A percentile compares a stretch with the other conserved stretches of the same genome.
Evolutionary conservation across 129 eudicot species (phyloP).

Genomic region (Artemisia argyi): DNA sequence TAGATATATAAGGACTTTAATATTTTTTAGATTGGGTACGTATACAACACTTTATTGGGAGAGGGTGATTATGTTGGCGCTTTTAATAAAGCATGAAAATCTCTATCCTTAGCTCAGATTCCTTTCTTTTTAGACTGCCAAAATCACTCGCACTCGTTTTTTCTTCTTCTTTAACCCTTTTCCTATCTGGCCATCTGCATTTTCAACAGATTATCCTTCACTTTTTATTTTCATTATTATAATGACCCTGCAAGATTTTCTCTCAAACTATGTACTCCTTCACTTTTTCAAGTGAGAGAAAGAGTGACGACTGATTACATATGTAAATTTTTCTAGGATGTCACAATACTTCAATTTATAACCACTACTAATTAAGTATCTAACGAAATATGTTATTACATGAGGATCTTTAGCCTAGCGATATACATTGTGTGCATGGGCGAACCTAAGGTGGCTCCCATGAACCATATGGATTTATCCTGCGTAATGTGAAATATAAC

Average conservation of each 20-base stretch:
- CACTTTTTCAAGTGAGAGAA: slow-evolving; percentile 6
- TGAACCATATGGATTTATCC: too few relatives aligned
- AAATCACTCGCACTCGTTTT: slow-evolving; percentile 24
- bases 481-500: too few relatives aligned
- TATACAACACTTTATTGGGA: slow-evolving; percentile 32
- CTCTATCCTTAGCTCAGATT: slow-evolving; percentile 19
- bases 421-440: too few relatives aligned
- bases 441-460: too few relatives aligned
- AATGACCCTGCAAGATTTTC: slow-evolving; percentile 11
- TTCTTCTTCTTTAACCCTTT: slow-evolving; percentile 27
- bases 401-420: too few relatives aligned
- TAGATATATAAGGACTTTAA: slow-evolving; percentile 16
- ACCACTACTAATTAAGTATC: too few relatives aligned
- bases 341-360: too few relatives aligned
- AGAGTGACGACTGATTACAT: neutral
- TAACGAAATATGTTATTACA: too few relatives aligned
- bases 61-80: slow-evolving; percentile 29
- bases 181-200: slow-evolving; percentile 1
- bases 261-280: slow-evolving; percentile 10
- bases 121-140: slow-evolving; percentile 34
- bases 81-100: slow-evolving; percentile 27
- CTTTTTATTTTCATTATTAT: slow-evolving; percentile 8
- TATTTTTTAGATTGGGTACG: slow-evolving; percentile 15
- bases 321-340: too few relatives aligned
- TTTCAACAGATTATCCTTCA: slow-evolving; percentile 10